phyloP scores from a whole-genome alignment of 2,329 filamentous ascomycete species.

The Camillea tinctor region DNA sequence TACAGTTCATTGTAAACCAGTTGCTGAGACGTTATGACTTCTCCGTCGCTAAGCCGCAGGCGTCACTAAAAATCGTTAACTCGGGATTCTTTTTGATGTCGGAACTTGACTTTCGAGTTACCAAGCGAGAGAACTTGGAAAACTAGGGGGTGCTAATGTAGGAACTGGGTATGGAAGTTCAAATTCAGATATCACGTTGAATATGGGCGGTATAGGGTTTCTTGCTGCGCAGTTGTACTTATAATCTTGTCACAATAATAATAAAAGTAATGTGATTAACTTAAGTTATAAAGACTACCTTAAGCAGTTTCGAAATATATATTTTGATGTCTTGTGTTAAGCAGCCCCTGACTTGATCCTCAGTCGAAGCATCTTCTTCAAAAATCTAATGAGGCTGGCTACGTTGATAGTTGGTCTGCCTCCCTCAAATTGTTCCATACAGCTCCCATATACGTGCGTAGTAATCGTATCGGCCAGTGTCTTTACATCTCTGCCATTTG shows the following conservation, averaged over 20 bases:
- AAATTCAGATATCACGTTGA: too few species aligned
- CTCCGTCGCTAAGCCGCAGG: slow-evolving; percentile 17
- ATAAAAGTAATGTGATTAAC: too few species aligned
- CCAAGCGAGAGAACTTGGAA: slow-evolving; percentile 3
- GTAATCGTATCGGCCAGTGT: background rate
- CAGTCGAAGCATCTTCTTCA: background rate
- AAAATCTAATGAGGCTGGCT: background rate
- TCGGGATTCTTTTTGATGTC: slow-evolving; percentile 22
- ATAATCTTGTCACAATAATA: too few species aligned
- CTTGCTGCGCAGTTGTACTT: too few species aligned
- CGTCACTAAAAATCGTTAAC: slow-evolving; percentile 16
- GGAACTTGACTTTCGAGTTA: slow-evolving; percentile 20
- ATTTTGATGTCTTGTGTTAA: too few species aligned
- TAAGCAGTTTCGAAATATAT: too few species aligned
- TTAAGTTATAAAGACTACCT: too few species aligned
- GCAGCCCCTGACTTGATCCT: background rate
- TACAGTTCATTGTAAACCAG: slow-evolving; percentile 2
- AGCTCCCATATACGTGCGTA: background rate
- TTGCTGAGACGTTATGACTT: slow-evolving; percentile 22
- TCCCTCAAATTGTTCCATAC: background rate
- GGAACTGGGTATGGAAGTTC: too few species aligned
- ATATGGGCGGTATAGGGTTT: too few species aligned
- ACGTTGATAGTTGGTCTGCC: too few species aligned
- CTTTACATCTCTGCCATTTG: background rate
- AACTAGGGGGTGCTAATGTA: background rate